Evolutionary conservation across 2,329 filamentous ascomycete species (phyloP), one percentile per base, ranked within the genome.

Genomic region (Aspergillus sclerotialis): DNA sequence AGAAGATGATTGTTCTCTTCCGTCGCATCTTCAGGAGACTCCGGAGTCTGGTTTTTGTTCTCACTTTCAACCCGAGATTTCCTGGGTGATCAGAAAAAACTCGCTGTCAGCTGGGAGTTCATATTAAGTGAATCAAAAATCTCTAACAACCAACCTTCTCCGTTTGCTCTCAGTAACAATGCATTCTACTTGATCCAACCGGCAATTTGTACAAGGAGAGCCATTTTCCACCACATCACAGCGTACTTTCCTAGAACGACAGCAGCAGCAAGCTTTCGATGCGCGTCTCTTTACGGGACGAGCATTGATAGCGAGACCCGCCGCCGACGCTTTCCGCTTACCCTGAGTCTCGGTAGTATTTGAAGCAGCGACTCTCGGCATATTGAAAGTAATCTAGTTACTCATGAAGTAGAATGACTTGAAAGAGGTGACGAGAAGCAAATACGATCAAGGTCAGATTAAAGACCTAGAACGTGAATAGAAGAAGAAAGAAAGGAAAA

Each of bases 201-300:
- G 73, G 65, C 87, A 93, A 62, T 94, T 94, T 36, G 84, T 88
- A 61, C 87, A 94, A 1, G 87, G 87, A 28, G 82, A 82, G 31
- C 83, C 82, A 60, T 78, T 76, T 61, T 94, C 87, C 39, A 92
- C 87, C 37, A 94, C 88, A 67, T 95, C 89, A 68, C 89, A 95
- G 37, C 89, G 78, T 27, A 95, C 89, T 61, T 95, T 95, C 55
- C 89, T 80, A 37, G 84, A 80, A 51, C 89, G 77, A 64, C 89
- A 94, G 50, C 83, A 87, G 43, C 87, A 85, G 60, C 89, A 95
- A 12, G 89, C 89, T 49, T 90, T 84, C 7, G 88, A 87, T n/a
- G 89, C 88, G 55, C 89, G 77, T 53, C 88, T 76, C 65, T 94
- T 95, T 34, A 81, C 76, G 35, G 76, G 76, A 38, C 73, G 68